Evolutionary conservation across 305 asterid species (phyloP).

Genomic region (Solanum hybrid): DNA sequence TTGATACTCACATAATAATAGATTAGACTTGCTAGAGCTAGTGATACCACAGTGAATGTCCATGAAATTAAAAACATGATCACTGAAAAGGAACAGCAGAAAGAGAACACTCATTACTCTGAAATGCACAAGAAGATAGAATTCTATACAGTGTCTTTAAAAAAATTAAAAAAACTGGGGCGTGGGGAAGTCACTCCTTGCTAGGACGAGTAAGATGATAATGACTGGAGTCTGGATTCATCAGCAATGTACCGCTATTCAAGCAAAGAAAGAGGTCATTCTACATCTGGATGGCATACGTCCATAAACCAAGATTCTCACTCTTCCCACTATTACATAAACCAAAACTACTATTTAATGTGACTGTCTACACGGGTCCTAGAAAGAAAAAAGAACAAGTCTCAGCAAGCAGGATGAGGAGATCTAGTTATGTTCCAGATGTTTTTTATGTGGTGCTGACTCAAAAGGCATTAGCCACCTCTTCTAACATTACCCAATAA

Average conservation of each 20-base stretch:
- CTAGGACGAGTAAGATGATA: not conserved
- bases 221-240: not conserved
- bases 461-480: not conserved
- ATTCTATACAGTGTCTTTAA: not conserved
- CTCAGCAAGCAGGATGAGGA: not conserved
- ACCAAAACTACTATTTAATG: not conserved
- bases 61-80: slow-evolving; percentile 97
- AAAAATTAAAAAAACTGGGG: not conserved
- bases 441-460: not conserved
- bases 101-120: not conserved
- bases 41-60: slow-evolving; percentile 86
- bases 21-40: slow-evolving; percentile 85
- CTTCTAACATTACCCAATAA: not conserved
- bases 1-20: slow-evolving; percentile 92
- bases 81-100: slow-evolving; percentile 42
- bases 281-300: not conserved
- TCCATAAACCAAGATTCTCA: not conserved
- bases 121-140: not conserved
- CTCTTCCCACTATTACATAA: not conserved
- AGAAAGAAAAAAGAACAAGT: not conserved
- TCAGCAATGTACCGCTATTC: not conserved
- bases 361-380: not conserved
- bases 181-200: not conserved
- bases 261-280: not conserved
- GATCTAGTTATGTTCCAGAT: not conserved